Conservation (phyloP, 1,139 yeast species). For the Suhomyces taliae region DNA sequence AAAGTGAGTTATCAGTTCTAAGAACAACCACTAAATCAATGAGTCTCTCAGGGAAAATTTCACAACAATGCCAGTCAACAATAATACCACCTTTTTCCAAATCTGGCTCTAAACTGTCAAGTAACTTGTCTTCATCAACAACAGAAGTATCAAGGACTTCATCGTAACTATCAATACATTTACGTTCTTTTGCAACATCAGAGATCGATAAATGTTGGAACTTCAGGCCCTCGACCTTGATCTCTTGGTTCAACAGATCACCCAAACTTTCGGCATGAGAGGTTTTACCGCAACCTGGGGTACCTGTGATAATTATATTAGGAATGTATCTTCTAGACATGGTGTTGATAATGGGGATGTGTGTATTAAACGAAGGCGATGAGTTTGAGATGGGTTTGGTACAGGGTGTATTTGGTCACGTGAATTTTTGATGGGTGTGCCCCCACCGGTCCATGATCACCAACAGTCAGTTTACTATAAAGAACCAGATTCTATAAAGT, state of each 20-base stretch:
- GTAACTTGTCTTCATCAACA: slow-evolving; percentile 86
- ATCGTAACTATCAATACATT: slow-evolving; percentile 82
- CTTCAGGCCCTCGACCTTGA: slow-evolving; percentile 30
- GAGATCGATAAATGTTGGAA: slow-evolving; percentile 69
- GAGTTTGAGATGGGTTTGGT: background rate
- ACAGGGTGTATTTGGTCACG: background rate
- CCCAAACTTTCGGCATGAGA: slow-evolving; percentile 72
- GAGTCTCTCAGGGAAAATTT: slow-evolving; percentile 87
- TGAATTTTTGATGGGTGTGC: background rate
- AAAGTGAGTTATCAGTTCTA: slow-evolving; percentile 67
- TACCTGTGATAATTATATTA: slow-evolving; percentile 89
- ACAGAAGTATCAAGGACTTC: slow-evolving; percentile 81
- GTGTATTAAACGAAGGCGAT: background rate
- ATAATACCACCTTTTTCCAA: slow-evolving; percentile 81
- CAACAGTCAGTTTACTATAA: background rate
- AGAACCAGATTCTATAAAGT: background rate
- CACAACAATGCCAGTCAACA: slow-evolving; percentile 98
- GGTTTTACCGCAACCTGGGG: slow-evolving; percentile 97
- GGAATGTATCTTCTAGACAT: slow-evolving; percentile 54
- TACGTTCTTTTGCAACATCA: slow-evolving; percentile 75
- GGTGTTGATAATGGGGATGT: background rate
- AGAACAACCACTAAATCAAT: slow-evolving; percentile 91
- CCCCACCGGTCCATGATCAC: background rate
- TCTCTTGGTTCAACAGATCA: slow-evolving; percentile 35
- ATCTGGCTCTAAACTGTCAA: slow-evolving; percentile 78